Percentiles rank a stretch among this genome's conserved stretches.
Evolutionary conservation across 2,329 filamentous ascomycete species (phyloP).

Genomic region (Didymella sp.): DNA sequence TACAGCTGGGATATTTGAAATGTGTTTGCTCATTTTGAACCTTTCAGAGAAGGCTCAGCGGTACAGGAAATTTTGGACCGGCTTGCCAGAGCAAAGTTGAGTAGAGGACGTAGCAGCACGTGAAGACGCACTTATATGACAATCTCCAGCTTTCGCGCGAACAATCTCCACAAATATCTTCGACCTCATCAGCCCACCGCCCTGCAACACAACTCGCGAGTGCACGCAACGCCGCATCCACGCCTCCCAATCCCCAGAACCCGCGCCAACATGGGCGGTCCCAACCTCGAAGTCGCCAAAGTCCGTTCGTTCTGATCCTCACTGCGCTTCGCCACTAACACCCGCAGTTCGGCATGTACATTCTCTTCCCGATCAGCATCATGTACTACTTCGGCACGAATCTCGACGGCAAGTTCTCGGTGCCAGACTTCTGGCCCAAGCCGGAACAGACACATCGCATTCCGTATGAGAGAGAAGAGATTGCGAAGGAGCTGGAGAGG

Average conservation of each 20-base stretch:
- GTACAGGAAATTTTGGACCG: neutral
- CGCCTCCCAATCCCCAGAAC: conserved; percentile 6
- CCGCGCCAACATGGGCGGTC: conserved; percentile 70
- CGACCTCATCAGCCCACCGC: conserved; percentile 14
- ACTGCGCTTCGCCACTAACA: conserved; percentile 4
- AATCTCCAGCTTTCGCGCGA: conserved; percentile 31
- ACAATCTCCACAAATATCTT: conserved; percentile 30
- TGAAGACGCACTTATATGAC: neutral
- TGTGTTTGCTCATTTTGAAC: neutral
- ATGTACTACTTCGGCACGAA: conserved; percentile 99
- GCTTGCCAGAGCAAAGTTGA: neutral
- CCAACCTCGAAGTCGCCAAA: conserved; percentile 96
- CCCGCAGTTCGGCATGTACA: conserved; percentile 93
- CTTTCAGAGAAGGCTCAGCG: neutral
- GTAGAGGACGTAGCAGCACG: neutral
- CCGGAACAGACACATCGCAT: conserved; percentile 77
- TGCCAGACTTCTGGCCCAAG: conserved; percentile 93
- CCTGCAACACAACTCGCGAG: conserved; percentile 1
- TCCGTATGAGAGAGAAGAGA: conserved; percentile 80
- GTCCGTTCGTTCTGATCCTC: conserved; percentile 55
- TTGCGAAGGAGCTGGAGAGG: conserved; percentile 78
- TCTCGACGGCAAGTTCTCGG: conserved; percentile 82
- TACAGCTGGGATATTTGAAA: neutral
- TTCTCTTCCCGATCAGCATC: conserved; percentile 97
- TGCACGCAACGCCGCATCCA: conserved; percentile 6